Percentiles rank a stretch among this genome's conserved stretches.
Evolutionary conservation across 1,139 yeast genomes (phyloP).

Genomic region (Diutina catenulata): DNA sequence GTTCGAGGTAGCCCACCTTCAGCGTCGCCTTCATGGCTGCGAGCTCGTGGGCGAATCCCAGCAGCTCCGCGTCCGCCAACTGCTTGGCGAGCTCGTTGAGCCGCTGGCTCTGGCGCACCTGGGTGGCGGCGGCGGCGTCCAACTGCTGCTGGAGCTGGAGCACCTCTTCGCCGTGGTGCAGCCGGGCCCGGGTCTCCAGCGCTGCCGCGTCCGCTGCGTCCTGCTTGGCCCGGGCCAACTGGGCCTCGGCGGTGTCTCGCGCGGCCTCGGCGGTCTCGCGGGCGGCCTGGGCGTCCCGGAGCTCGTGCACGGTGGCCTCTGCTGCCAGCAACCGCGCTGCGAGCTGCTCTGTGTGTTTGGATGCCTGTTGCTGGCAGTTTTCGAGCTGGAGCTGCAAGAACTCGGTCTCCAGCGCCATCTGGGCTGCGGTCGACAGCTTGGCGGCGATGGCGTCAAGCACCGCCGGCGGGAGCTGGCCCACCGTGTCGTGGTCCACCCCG

Average conservation of each 20-base stretch:
- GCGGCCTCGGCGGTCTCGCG: background rate
- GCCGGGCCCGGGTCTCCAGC: background rate
- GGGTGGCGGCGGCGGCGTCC: slow-evolving; percentile 35
- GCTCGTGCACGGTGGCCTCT: background rate
- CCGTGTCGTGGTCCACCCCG: background rate
- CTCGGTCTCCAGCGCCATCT: background rate
- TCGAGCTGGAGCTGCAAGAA: background rate
- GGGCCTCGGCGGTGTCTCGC: slow-evolving; percentile 1
- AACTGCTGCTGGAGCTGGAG: slow-evolving; percentile 40
- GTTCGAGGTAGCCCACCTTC: slow-evolving; percentile 22
- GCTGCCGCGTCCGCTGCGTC: background rate
- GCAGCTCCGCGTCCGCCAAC: slow-evolving; percentile 23
- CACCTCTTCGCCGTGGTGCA: slow-evolving; percentile 9
- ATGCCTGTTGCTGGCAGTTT: background rate
- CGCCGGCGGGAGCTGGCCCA: background rate
- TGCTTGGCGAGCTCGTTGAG: slow-evolving; percentile 27
- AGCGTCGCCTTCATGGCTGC: slow-evolving; percentile 28
- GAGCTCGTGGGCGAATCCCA: slow-evolving; percentile 29
- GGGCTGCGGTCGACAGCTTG: background rate
- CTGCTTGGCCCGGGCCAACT: background rate
- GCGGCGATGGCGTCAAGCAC: background rate
- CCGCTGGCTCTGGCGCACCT: slow-evolving; percentile 33
- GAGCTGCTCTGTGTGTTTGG: background rate
- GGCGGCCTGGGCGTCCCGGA: background rate
- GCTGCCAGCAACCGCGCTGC: background rate